Percentiles rank a stretch among this genome's conserved stretches.
phyloP scores from a whole-genome alignment of 129 eudicot genomes.

The Tagetes patula region DNA sequence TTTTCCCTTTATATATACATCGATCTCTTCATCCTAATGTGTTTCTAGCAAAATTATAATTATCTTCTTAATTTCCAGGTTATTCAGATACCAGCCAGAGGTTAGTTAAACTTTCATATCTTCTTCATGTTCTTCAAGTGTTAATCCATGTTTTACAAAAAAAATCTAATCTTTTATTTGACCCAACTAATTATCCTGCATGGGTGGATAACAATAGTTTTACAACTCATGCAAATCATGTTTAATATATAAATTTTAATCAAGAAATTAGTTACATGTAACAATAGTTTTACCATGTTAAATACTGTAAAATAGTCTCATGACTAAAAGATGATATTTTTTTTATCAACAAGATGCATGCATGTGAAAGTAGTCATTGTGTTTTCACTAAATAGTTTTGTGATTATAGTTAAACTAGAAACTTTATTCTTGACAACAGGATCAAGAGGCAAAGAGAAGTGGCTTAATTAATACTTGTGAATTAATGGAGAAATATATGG shows the following conservation, averaged over 20 bases:
- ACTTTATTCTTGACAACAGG: neutral
- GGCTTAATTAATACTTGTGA: neutral
- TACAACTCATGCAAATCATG: too few species aligned
- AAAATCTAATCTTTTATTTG: neutral
- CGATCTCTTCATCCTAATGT: neutral
- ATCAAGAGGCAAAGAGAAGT: constrained; percentile 2
- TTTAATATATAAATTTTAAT: too few species aligned
- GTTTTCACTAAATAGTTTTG: neutral
- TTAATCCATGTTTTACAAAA: neutral
- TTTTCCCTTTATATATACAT: neutral
- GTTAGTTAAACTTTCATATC: constrained; percentile 29
- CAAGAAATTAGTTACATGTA: too few species aligned
- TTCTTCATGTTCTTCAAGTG: neutral
- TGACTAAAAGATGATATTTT: neutral
- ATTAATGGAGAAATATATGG: constrained; percentile 26
- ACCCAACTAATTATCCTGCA: too few species aligned
- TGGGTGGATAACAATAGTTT: too few species aligned
- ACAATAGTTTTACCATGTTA: neutral
- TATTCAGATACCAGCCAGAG: constrained; percentile 28
- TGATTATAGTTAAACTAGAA: neutral
- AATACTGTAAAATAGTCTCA: neutral
- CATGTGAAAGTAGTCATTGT: neutral
- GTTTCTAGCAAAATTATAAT: neutral
- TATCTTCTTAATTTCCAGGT: constrained; percentile 14
- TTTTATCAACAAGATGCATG: neutral